A percentile compares a stretch with the other conserved stretches of the same genome.
Conservation (phyloP, 345 rosid genomes). For the Syzygium jambos region DNA sequence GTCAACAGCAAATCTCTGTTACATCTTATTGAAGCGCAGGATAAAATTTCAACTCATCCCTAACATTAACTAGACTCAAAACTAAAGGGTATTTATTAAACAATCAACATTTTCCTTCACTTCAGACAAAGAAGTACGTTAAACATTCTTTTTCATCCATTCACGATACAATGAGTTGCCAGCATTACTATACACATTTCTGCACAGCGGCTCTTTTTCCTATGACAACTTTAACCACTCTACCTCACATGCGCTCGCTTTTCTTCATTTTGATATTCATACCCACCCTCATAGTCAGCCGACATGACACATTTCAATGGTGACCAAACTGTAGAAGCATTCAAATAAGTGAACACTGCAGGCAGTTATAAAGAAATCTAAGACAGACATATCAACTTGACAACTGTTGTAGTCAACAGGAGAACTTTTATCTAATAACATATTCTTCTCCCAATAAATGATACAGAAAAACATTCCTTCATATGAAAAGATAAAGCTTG, state of each 20-base stretch:
- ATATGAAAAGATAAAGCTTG: background rate
- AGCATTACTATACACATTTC: background rate
- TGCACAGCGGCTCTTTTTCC: background rate
- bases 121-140: background rate
- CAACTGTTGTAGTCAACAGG: background rate
- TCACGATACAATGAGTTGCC: background rate
- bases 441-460: background rate
- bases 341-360: background rate
- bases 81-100: background rate
- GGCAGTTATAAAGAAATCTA: background rate
- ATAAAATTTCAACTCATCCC: background rate
- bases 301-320: background rate
- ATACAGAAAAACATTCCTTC: background rate
- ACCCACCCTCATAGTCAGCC: background rate
- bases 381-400: background rate
- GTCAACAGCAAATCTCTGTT: constrained; percentile 4
- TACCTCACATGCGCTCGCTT: background rate
- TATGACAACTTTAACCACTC: background rate
- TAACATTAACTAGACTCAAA: background rate
- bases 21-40: constrained; percentile 2
- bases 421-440: background rate
- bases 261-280: background rate
- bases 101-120: background rate
- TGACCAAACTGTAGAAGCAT: background rate
- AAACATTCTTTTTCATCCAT: background rate